Base-by-base conservation (phyloP, 108 stramenopile genomes). In the Fragilaria radians region DNA sequence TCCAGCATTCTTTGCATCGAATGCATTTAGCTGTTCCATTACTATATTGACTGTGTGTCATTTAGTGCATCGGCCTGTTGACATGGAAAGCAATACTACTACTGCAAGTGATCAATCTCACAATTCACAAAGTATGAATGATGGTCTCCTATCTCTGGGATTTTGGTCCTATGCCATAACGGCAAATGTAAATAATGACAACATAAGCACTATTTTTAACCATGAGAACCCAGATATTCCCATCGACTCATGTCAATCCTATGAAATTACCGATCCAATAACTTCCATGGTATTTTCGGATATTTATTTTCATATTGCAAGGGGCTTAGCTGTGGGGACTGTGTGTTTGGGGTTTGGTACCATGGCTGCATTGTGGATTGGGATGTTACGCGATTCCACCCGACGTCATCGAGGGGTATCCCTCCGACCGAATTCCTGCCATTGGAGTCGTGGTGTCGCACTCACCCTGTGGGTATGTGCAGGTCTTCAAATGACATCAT, bases 1-100 rank as follows among this genome's bases (percentile, higher is more conserved):
- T 11, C 36, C 36, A 7, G 14, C 36, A 42, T 42, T 42, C 36
- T 42, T 42, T 7, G 36, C 14, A 14, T 42, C 36, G 11, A 42
- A 42, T 42, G 36, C 36, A 14, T 42, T 42, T 42, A 42, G 36
- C 14, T 42, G 36, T 42, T 42, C 36, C 36, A 42, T 42, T 42
- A 42, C 36, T 42, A 14, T 42, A 42, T 11, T 42, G 36, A 42
- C 36, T 7, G 14, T 14, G 36, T 42, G 36, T 14, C 36, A 14
- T 14, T 11, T 42, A 7, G 36, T 42, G 7, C 36, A 42, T 14
- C 7, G 36, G 14, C 7, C 36, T 7, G 36, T 7, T 14, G 11
- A 42, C 36, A 42, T 14, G 7, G 36, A 42, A 7, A 14, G 14
- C 36, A 42, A 7, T 7, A 42, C 7, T 14, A 42, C 36, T 7